Base-by-base conservation (phyloP, 306 rosid species). In the Vigna radiata region DNA sequence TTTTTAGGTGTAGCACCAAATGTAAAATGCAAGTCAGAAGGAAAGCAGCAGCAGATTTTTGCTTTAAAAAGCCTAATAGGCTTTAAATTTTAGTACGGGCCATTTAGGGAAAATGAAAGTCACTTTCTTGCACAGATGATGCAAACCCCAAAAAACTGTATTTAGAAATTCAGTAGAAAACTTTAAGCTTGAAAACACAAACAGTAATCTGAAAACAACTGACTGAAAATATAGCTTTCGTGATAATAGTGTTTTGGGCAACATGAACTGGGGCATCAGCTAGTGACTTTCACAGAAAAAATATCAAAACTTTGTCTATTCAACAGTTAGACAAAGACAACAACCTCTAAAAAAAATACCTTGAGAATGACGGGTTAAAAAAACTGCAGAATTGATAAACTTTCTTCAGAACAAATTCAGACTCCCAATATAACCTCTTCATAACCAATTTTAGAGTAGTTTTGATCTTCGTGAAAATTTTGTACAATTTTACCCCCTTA, bases 1-100 rank as follows among this genome's bases (percentile, higher is more conserved):
- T 39, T 63, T 64, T 84, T 53, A 69, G 84, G 77, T 29, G 37
- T 14, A 27, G 39, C 21, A 23, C 63, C 33, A 53, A 68, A 56
- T 70, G 56, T 64, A 68, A 73, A 77, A 48, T 43, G 33, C 78
- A 54, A 15, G 5, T 56, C 1, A 43, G 21, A 60, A 46, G 43
- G 36, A 52, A 59, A 10, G 67, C 48, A 55, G 33, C 54, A 72
- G 58, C 31, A 16, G 6, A 4, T 31, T 25, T 25, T 68, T 49
- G 8, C 23, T 70, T 53, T 3, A 50, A 44, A 50, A 14, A 58
- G 48, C 66, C 10, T 8, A 7, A 65, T n/a, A 13, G 21, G 31
- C 27, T 27, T 27, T 27, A 27, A 27, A 27, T 27, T 27, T 2
- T 27, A 27, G 31, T 27, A 3, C 4, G 31, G 31, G 10, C 52